Base-by-base conservation (phyloP, 108 stramenopile genomes). In the Chaetoceros muelleri region DNA sequence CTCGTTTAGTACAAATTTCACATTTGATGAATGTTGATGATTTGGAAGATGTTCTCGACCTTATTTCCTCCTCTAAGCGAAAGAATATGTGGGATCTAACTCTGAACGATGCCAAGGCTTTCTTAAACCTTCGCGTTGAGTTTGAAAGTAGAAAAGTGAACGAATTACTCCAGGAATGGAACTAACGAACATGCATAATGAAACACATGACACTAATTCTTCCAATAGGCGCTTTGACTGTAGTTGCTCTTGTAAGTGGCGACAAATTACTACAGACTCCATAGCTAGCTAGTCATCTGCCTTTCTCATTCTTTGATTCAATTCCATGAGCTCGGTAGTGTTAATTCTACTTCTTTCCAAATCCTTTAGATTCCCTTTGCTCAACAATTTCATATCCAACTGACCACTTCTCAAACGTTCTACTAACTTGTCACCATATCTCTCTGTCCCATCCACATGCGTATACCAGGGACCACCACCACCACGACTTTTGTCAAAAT, bases 21-120 rank as follows among this genome's bases (percentile, higher is more conserved):
- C 66, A 79, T 18, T 57, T 91, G 22, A 19, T 91, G 62, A 82
- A 84, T 64, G 84, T 87, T 1, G 89, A 91, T 34, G 89, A 91
- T 59, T 52, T 91, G 50, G 89, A 91, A 13, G 89, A 91, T 59
- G 83, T 82, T 0, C 45, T 91, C 24, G 89, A 91, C 71, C 67
- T 91, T 44, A 80, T 91, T 44, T 66, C 74, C 10, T 76, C 80
- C 30, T 80, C 74, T 19, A 86, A 87, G 57, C 66, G 85, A 30
- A 91, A 91, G 50, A 81, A 79, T 46, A 70, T 70, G 25, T 91
- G 89, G 89, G 89, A 91, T 72, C 63, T 86, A 60, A 84, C 75
- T 52, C 51, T 84, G 64, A 82, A 91, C 23, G 89, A 91, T 52
- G 73, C 78, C 49, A 84, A 85, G 52, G 46, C 77, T 8, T 80